Evolutionary conservation across 768 basidiomycete species (phyloP).

Genomic region (Termitomyces sp.): DNA sequence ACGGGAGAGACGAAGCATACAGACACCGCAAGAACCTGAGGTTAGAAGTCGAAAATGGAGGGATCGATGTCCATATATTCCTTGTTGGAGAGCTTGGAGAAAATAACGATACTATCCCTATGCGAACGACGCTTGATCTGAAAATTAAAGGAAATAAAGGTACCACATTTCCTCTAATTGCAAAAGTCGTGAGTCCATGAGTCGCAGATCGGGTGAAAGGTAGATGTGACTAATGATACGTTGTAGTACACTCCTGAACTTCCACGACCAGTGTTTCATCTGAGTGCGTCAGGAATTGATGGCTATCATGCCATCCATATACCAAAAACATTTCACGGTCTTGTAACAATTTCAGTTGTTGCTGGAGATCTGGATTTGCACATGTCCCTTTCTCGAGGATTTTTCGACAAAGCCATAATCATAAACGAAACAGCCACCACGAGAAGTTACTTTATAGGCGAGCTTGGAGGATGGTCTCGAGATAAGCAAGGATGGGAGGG

Average conservation of each 20-base stretch:
- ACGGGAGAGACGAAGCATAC: constrained; percentile 14
- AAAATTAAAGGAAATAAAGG: constrained; percentile 20
- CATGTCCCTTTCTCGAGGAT: constrained; percentile 25
- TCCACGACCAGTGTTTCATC: constrained; percentile 27
- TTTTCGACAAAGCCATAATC: constrained; percentile 22
- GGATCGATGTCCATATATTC: constrained; percentile 36
- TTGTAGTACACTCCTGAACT: constrained; percentile 30
- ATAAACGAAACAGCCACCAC: constrained; percentile 26
- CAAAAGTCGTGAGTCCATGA: constrained; percentile 27
- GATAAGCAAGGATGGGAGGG: constrained; percentile 20
- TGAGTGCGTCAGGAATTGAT: constrained; percentile 23
- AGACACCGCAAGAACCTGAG: constrained; percentile 21
- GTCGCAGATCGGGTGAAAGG: background rate
- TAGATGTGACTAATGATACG: background rate
- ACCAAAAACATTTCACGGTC: constrained; percentile 37
- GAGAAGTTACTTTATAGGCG: constrained; percentile 30
- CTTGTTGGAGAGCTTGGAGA: constrained; percentile 20
- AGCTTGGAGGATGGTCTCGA: constrained; percentile 18
- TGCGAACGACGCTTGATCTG: constrained; percentile 25
- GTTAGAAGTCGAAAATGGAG: constrained; percentile 32
- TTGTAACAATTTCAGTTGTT: constrained; percentile 29
- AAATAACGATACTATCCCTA: background rate
- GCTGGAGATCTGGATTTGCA: constrained; percentile 31
- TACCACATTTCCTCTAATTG: constrained; percentile 27
- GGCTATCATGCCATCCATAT: constrained; percentile 30